phyloP scores from a whole-genome alignment of 2,329 filamentous ascomycete genomes.

The Fusarium proliferatum region DNA sequence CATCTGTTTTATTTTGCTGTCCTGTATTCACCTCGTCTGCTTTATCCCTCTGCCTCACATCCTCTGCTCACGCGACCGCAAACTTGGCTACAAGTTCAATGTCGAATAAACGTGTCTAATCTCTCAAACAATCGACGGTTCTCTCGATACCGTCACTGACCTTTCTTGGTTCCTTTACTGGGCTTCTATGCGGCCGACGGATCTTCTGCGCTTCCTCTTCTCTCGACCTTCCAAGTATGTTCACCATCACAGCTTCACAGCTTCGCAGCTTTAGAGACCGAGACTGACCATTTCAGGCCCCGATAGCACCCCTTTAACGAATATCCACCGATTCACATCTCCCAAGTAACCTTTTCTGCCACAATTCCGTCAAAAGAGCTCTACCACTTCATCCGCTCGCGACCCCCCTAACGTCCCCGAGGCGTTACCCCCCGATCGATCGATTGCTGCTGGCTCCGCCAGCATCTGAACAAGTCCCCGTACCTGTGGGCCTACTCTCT shows the following conservation, averaged over 20 bases:
- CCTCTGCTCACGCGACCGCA: constrained; percentile 36
- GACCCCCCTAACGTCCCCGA: constrained; percentile 91
- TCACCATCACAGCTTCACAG: too few species aligned
- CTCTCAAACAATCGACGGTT: constrained; percentile 41
- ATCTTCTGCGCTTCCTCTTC: constrained; percentile 91
- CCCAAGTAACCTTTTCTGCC: constrained; percentile 63
- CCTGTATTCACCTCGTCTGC: neutral
- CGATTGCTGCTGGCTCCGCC: constrained; percentile 87
- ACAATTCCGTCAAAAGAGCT: constrained; percentile 89
- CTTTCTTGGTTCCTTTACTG: constrained; percentile 41
- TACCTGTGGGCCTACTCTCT: constrained; percentile 97
- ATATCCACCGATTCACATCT: constrained; percentile 47
- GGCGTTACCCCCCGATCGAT: constrained; percentile 65
- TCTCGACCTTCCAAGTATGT: constrained; percentile 89
- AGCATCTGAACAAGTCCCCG: constrained; percentile 72
- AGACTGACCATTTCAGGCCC: constrained; percentile 55
- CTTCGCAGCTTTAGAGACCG: neutral
- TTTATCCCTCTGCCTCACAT: neutral
- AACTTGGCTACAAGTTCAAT: constrained; percentile 34
- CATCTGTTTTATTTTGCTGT: neutral
- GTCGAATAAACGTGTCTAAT: constrained; percentile 44
- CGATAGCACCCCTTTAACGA: constrained; percentile 65
- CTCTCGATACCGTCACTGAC: constrained; percentile 40
- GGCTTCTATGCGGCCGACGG: constrained; percentile 89
- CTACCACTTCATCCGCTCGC: constrained; percentile 83